These are phyloP conservation scores for Lactarius quietus DNA, from an alignment of 768 basidiomycete species.

Conservation along the genomic window DNA sequence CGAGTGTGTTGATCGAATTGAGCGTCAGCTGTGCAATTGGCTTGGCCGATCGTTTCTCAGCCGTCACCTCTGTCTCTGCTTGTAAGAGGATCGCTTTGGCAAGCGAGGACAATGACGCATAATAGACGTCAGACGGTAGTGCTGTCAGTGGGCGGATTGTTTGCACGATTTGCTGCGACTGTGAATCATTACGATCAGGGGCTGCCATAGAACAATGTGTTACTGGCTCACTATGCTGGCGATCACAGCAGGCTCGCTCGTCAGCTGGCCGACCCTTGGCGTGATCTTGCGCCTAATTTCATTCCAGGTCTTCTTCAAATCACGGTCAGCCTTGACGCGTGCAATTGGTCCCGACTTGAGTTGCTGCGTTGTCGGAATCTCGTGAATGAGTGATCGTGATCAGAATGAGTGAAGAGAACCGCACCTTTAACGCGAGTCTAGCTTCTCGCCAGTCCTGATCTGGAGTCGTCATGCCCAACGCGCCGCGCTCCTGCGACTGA, in stretches of 20 bases:
- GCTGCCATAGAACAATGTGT: conserved; percentile 18
- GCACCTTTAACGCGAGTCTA: conserved; percentile 52
- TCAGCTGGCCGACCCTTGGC: conserved; percentile 85
- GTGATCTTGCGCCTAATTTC: conserved; percentile 73
- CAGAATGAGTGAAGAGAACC: conserved; percentile 17
- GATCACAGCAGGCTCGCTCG: conserved; percentile 62
- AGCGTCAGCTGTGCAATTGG: conserved; percentile 79
- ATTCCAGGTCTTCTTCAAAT: conserved; percentile 58
- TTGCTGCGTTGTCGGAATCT: conserved; percentile 37
- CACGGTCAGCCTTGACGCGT: conserved; percentile 55
- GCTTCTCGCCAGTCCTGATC: conserved; percentile 64
- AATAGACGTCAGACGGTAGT: conserved; percentile 48
- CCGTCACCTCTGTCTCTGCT: conserved; percentile 90
- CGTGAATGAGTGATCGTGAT: conserved; percentile 22
- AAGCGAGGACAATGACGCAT: conserved; percentile 80
- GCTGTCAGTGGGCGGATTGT: conserved; percentile 36
- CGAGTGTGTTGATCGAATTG: conserved; percentile 54
- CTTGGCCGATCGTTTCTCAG: conserved; percentile 78
- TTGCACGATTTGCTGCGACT: conserved; percentile 44
- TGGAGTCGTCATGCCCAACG: conserved; percentile 50
- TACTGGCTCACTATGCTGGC: conserved; percentile 54
- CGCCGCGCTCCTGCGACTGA: conserved; percentile 40
- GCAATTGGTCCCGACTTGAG: conserved; percentile 66
- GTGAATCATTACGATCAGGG: conserved; percentile 25
- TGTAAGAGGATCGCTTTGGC: conserved; percentile 86